phyloP scores from a whole-genome alignment of 176 grass and related monocot genomes.

The Otatea glauca region DNA sequence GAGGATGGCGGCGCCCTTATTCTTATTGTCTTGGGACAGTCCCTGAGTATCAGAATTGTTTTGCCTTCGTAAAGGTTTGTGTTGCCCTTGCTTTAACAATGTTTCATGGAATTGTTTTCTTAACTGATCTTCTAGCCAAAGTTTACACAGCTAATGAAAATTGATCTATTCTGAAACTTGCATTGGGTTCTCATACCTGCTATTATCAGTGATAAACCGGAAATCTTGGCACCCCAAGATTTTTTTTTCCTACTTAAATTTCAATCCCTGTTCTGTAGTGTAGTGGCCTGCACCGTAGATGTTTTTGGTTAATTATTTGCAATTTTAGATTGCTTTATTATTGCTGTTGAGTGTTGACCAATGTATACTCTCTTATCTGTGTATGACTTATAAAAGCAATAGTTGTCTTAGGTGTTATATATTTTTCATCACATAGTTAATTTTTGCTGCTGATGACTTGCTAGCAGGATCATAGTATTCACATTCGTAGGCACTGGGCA shows the following conservation, averaged over 20 bases:
- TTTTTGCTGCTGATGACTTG: conserved; percentile 21
- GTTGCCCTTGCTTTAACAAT: conserved; percentile 18
- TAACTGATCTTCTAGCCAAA: background rate
- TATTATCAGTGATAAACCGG: too few relatives aligned
- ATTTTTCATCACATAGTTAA: conserved; percentile 10
- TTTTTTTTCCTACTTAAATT: too few relatives aligned
- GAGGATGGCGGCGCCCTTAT: conserved; percentile 89
- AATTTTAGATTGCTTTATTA: conserved; percentile 14
- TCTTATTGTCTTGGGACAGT: conserved; percentile 83
- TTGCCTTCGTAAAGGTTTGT: conserved; percentile 89
- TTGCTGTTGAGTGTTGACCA: background rate
- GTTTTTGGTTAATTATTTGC: conserved; percentile 7
- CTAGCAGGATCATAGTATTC: conserved; percentile 77
- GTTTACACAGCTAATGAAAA: background rate
- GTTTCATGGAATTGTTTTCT: conserved; percentile 7
- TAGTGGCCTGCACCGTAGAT: background rate
- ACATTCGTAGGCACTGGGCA: conserved; percentile 73
- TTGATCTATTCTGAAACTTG: conserved; percentile 20
- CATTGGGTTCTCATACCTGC: background rate
- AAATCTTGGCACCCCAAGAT: too few relatives aligned
- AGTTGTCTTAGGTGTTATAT: background rate
- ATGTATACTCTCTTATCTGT: background rate
- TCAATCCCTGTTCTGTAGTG: background rate
- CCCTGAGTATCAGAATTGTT: conserved; percentile 80
- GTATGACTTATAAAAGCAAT: background rate